Conservation (phyloP, 768 basidiomycete species). For the Fibroporia radiculosa region DNA sequence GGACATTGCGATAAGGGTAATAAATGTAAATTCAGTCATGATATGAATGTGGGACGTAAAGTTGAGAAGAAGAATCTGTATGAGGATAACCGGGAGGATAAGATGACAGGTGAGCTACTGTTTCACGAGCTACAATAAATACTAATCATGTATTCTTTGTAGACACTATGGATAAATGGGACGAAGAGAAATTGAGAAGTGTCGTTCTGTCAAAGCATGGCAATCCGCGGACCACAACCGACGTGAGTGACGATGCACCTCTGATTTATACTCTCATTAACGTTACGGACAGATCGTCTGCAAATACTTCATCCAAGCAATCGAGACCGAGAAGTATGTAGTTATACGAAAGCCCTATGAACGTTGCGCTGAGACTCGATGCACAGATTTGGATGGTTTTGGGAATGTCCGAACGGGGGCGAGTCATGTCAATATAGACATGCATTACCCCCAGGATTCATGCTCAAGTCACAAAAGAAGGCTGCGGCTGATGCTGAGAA, state of each 20-base stretch:
- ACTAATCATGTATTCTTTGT: neutral
- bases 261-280: neutral
- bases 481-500: slow-evolving; percentile 87
- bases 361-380: neutral
- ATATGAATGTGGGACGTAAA: slow-evolving; percentile 81
- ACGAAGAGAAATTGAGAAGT: slow-evolving; percentile 84
- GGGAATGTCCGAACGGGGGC: slow-evolving; percentile 89
- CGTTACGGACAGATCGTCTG: slow-evolving; percentile 72
- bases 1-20: slow-evolving; percentile 89
- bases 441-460: slow-evolving; percentile 92
- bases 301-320: slow-evolving; percentile 95
- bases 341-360: neutral
- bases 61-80: slow-evolving; percentile 96
- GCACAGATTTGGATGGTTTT: slow-evolving; percentile 84
- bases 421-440: slow-evolving; percentile 90
- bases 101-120: slow-evolving; percentile 50
- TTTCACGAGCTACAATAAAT: neutral
- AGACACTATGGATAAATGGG: slow-evolving; percentile 99
- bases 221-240: slow-evolving; percentile 87
- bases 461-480: slow-evolving; percentile 90
- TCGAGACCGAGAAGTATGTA: slow-evolving; percentile 76
- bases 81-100: slow-evolving; percentile 78
- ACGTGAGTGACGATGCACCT: slow-evolving; percentile 40
- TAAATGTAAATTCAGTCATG: slow-evolving; percentile 98
- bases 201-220: slow-evolving; percentile 86